A percentile compares a stretch with the other conserved stretches of the same genome.
These are phyloP conservation scores for Quillaja saponaria DNA, from an alignment of 306 rosid genomes.

Conservation along the genomic window DNA sequence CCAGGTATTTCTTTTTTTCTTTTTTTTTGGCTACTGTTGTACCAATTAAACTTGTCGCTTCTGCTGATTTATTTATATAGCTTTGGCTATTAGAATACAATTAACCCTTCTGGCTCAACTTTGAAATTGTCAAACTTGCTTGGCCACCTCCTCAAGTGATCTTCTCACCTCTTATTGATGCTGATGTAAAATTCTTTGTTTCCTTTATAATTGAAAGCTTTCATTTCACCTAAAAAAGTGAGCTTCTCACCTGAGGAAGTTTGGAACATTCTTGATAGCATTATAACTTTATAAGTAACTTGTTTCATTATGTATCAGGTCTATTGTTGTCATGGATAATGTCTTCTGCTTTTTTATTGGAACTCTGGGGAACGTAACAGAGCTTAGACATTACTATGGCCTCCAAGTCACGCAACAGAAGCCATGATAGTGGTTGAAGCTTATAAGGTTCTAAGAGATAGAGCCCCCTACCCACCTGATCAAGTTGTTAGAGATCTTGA, in stretches of 20 bases:
- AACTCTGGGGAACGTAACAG: conserved; percentile 41
- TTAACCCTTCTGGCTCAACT: not conserved
- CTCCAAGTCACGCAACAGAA: conserved; percentile 61
- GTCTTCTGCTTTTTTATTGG: conserved; percentile 59
- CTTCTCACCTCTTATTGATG: not conserved
- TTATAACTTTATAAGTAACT: too few species aligned
- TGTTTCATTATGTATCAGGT: conserved; percentile 28
- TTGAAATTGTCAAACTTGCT: not conserved
- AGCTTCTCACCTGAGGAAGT: too few species aligned
- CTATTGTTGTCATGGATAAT: conserved; percentile 47
- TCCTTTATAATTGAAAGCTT: too few species aligned
- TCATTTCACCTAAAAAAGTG: too few species aligned
- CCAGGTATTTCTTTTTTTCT: conserved; percentile 43
- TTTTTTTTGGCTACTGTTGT: too few species aligned
- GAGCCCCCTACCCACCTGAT: conserved; percentile 69
- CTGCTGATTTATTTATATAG: conserved; percentile 1
- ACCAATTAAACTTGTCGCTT: too few species aligned
- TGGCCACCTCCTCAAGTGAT: not conserved
- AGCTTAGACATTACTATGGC: conserved; percentile 57
- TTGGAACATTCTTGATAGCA: not conserved
- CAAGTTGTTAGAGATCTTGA: conserved; percentile 61
- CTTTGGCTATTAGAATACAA: not conserved
- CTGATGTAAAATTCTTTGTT: too few species aligned
- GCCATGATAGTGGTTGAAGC: conserved; percentile 66
- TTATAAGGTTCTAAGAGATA: conserved; percentile 54